These are phyloP conservation scores for Huntiella decipiens DNA, from an alignment of 2,329 filamentous ascomycete species.

Conservation along the genomic window DNA sequence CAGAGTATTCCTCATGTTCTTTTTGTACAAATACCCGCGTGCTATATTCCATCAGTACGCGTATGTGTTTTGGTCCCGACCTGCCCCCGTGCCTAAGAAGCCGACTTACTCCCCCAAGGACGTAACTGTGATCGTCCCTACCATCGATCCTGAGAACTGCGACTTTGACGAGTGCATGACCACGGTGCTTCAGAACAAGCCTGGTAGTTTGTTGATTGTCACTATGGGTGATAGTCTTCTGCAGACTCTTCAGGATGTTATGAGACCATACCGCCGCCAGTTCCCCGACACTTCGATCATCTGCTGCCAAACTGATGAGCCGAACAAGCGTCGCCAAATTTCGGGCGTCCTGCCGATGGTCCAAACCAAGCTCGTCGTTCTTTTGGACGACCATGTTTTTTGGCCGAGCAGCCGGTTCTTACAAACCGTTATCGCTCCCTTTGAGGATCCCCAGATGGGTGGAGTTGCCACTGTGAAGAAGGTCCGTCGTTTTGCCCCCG, in stretches of 20 bases:
- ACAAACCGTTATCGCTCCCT: conserved; percentile 22
- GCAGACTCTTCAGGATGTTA: conserved; percentile 10
- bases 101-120: conserved; percentile 21
- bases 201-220: conserved; percentile 24
- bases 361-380: conserved; percentile 24
- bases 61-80: conserved; percentile 21
- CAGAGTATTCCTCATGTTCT: conserved; percentile 13
- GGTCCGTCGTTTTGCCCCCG: conserved; percentile 22
- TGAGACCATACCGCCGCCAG: conserved; percentile 6
- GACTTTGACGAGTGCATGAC: conserved; percentile 25
- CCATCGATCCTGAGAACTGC: conserved; percentile 23
- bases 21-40: conserved; percentile 25
- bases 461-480: conserved; percentile 38
- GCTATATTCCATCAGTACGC: conserved; percentile 24
- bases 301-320: conserved; percentile 17
- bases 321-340: conserved; percentile 32
- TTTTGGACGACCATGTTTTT: conserved; percentile 34
- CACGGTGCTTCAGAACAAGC: conserved; percentile 22
- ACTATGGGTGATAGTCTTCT: conserved; percentile 22
- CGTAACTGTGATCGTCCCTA: conserved; percentile 33
- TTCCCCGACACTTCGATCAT: conserved; percentile 14
- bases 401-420: conserved; percentile 27
- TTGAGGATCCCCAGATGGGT: conserved; percentile 27
- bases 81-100: conserved; percentile 15
- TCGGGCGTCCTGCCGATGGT: conserved; percentile 21